Evolutionary conservation across 495 filamentous ascomycete genomes (phyloP), one percentile per base, ranked within the genome.

Genomic region (Penicillium antarcticum): DNA sequence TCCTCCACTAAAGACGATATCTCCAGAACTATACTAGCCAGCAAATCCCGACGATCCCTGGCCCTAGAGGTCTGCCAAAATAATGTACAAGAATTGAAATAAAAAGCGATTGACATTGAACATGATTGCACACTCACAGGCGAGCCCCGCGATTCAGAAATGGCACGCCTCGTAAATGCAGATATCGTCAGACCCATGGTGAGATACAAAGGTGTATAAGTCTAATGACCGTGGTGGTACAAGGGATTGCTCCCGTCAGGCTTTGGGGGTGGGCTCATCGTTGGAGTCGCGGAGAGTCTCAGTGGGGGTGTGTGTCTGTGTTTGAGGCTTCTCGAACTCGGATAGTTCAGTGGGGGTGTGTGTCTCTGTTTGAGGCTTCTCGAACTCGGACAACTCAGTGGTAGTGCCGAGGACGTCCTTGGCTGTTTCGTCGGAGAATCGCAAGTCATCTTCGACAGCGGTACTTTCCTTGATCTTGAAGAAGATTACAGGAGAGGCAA

Each of bases 401-500:
- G 52, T 50, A 9, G 58, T 48, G 18, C 66, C 70, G 4, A 67
- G 40, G 40, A 74, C 62, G 19, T 75, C 71, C 41, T 61, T 56
- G 34, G 62, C 51, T 7, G 87, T 92, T 78, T 92, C 88, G 54
- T 92, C 89, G 35, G 85, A 88, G 70, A 89, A 91, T 57, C 83
- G 84, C 26, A 96, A 71, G 70, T 96, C 91, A 40, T 88, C 81
- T 63, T 91, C 88, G 10, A 94, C 55, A 5, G 78, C 65, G 9
- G 84, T 80, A 36, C 80, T 82, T 35, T 95, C 87, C 66, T 86
- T 83, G 62, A 96, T 82, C 72, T 85, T 88, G 61, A 84, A 66
- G 63, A 87, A 84, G 63, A 96, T 85, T 40, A 96, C 82, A 0
- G 91, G 89, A 0, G 83, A 75, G n/a, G 89, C 91, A 53, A 88